Evolutionary conservation across 257 asterid genomes (phyloP).

Genomic region (Scutellaria baicalensis): DNA sequence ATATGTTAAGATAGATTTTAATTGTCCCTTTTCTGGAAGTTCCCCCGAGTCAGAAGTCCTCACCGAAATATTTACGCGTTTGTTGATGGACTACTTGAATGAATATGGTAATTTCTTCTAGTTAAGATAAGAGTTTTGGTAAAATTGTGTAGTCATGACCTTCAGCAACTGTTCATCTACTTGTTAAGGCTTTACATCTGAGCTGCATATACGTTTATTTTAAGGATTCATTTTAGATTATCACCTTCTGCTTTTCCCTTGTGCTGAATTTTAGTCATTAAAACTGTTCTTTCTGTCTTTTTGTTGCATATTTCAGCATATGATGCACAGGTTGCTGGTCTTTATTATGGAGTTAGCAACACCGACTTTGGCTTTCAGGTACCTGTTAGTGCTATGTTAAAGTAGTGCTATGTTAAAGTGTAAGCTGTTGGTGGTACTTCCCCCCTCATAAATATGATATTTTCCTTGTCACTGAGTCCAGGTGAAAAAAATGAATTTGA

Average conservation of each 20-base stretch:
- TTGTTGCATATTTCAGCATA: constrained; percentile 60
- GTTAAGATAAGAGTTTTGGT: background rate
- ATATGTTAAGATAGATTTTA: constrained; percentile 74
- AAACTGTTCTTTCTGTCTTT: constrained; percentile 3
- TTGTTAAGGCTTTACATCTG: background rate
- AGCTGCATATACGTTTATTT: background rate
- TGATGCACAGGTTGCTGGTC: constrained; percentile 97
- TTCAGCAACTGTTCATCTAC: background rate
- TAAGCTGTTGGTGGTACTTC: background rate
- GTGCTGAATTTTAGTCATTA: background rate
- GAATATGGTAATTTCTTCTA: constrained; percentile 67
- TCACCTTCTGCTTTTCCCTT: constrained; percentile 8
- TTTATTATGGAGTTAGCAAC: constrained; percentile 61
- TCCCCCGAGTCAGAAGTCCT: constrained; percentile 87
- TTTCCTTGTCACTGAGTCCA: background rate
- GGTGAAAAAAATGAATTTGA: background rate
- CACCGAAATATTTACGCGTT: constrained; percentile 74
- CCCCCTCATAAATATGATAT: background rate
- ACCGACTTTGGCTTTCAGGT: constrained; percentile 87
- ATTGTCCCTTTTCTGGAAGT: constrained; percentile 77
- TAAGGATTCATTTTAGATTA: background rate
- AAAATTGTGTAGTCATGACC: background rate
- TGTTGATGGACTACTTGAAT: constrained; percentile 91
- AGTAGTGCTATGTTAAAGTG: constrained; percentile 7
- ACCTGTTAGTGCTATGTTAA: constrained; percentile 8